Percentiles rank a stretch among this genome's conserved stretches.
Conservation (phyloP, 495 filamentous ascomycete species). For the Chaetomidium leptoderma region DNA sequence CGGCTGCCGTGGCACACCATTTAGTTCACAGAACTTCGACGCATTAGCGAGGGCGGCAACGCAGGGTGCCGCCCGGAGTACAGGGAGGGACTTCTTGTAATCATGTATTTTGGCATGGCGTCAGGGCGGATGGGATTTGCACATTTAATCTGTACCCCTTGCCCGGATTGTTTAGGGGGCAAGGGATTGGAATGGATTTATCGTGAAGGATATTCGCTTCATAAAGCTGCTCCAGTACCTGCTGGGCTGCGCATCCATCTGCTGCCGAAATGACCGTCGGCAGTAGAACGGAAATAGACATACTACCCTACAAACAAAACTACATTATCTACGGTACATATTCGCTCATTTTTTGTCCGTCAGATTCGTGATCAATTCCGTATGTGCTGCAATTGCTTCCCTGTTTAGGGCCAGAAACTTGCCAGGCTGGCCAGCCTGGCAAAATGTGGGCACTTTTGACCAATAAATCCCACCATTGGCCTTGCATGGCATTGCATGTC, state of each 20-base stretch:
- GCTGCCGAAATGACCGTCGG: background rate
- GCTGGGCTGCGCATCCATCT: background rate
- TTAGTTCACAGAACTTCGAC: background rate
- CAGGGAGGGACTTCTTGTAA: background rate
- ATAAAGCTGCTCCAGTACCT: background rate
- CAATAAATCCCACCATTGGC: too few relatives aligned
- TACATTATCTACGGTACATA: too few relatives aligned
- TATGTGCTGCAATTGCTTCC: too few relatives aligned
- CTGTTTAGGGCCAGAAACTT: too few relatives aligned
- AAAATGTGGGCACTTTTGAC: too few relatives aligned
- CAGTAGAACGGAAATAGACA: background rate
- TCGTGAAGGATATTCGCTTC: background rate
- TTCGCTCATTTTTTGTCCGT: too few relatives aligned
- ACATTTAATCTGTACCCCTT: background rate
- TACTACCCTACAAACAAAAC: background rate
- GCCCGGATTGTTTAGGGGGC: background rate
- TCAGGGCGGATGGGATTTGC: background rate
- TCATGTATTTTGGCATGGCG: conserved; percentile 8
- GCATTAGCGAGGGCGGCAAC: background rate
- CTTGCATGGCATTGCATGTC: too few relatives aligned
- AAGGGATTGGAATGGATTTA: background rate
- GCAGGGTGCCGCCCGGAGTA: conserved; percentile 1
- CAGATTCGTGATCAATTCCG: too few relatives aligned
- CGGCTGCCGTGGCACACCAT: background rate
- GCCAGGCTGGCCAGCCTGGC: too few relatives aligned